Percentiles rank a stretch among this genome's conserved stretches.
phyloP scores from a whole-genome alignment of 2,329 filamentous ascomycete species.

The Coniochaeta ligniaria region DNA sequence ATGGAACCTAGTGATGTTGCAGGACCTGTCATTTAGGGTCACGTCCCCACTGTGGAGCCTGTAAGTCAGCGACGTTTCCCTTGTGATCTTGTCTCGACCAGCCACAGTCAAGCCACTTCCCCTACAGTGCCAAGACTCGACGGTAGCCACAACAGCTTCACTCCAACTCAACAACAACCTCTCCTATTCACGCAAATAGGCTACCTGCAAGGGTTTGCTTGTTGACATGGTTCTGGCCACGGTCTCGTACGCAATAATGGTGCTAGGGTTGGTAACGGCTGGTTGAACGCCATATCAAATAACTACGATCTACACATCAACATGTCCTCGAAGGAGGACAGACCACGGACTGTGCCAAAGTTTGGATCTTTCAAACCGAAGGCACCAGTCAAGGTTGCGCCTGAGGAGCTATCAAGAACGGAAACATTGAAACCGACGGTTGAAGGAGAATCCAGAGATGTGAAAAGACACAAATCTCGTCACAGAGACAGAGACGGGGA shows the following conservation, averaged over 20 bases:
- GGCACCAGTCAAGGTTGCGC: constrained; percentile 1
- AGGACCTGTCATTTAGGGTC: too few species aligned
- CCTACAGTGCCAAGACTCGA: background rate
- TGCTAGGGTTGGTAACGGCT: background rate
- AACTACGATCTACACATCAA: background rate
- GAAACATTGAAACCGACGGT: background rate
- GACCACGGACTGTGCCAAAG: constrained; percentile 19
- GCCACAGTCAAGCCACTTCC: background rate
- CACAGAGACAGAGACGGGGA: background rate
- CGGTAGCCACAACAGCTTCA: background rate
- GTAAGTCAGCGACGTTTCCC: background rate
- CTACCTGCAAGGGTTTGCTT: too few species aligned
- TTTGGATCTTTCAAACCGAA: constrained; percentile 21
- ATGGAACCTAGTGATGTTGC: background rate
- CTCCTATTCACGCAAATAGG: too few species aligned
- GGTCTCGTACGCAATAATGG: background rate
- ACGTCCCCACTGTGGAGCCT: background rate
- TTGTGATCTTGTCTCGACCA: background rate
- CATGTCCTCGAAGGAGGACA: constrained; percentile 12
- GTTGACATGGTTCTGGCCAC: too few species aligned
- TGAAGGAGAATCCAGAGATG: background rate
- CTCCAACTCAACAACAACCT: background rate
- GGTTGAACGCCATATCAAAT: background rate
- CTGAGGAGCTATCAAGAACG: background rate
- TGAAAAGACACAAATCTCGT: constrained; percentile 1